Evolutionary conservation across 2,329 filamentous ascomycete genomes (phyloP).

Genomic region (Arthrobotrys sphaeroides): DNA sequence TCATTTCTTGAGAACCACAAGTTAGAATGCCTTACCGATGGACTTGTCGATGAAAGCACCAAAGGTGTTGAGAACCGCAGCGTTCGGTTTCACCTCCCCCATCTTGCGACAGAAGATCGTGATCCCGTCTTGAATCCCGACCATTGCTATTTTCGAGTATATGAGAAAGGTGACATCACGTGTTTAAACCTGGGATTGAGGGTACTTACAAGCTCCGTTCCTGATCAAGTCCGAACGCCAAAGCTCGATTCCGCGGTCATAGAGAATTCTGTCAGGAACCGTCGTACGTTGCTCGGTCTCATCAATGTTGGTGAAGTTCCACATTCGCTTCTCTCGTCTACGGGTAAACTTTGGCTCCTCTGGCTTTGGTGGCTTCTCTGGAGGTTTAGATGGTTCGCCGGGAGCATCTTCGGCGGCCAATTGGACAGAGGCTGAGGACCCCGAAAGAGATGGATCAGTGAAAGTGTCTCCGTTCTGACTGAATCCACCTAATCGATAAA

Average conservation of each 20-base stretch:
- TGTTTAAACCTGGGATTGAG: neutral
- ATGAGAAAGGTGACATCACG: neutral
- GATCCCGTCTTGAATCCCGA: slow-evolving; percentile 21
- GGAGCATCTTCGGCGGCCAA: neutral
- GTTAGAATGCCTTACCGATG: slow-evolving; percentile 30
- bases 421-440: neutral
- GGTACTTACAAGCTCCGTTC: slow-evolving; percentile 28
- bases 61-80: slow-evolving; percentile 19
- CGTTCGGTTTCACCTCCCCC: neutral
- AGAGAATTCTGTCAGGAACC: slow-evolving; percentile 21
- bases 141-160: slow-evolving; percentile 2
- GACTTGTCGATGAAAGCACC: slow-evolving; percentile 24
- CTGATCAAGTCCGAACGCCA: slow-evolving; percentile 27
- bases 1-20: too few species aligned
- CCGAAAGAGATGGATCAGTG: neutral
- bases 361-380: neutral
- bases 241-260: slow-evolving; percentile 15
- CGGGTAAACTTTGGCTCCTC: slow-evolving; percentile 12
- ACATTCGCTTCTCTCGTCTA: slow-evolving; percentile 31
- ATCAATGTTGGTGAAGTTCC: slow-evolving; percentile 7
- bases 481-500: neutral
- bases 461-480: neutral
- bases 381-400: neutral
- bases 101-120: slow-evolving; percentile 34
- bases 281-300: neutral